These are phyloP conservation scores for Hippophae tibetana DNA, from an alignment of 306 rosid genomes.

Conservation along the genomic window DNA sequence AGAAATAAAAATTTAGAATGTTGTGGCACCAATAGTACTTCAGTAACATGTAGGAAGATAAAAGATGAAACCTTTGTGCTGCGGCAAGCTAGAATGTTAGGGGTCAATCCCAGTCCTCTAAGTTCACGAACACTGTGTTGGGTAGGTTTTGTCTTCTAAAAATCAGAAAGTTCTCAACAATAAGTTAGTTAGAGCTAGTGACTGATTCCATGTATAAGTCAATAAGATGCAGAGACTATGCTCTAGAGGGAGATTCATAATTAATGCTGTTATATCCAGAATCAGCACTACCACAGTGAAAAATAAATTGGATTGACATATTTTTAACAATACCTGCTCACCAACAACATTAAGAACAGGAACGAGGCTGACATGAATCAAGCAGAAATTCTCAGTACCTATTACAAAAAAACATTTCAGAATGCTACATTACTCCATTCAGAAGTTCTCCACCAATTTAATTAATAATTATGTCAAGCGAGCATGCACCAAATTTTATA, in stretches of 20 bases:
- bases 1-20: conserved; percentile 16
- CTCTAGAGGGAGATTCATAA: not conserved
- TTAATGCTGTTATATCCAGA: conserved; percentile 2
- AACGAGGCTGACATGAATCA: conserved; percentile 79
- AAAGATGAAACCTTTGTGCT: conserved; percentile 57
- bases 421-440: conserved; percentile 14
- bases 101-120: conserved; percentile 75
- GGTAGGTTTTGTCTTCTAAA: conserved; percentile 87
- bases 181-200: conserved; percentile 7
- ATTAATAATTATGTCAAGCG: not conserved
- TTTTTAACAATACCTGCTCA: conserved; percentile 51
- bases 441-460: conserved; percentile 7
- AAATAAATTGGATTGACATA: not conserved
- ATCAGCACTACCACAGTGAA: conserved; percentile 11
- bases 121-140: conserved; percentile 88
- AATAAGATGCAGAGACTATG: conserved; percentile 4
- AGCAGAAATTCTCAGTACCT: conserved; percentile 77
- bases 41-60: conserved; percentile 6
- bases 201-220: conserved; percentile 5
- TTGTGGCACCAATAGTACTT: conserved; percentile 6
- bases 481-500: conserved; percentile 3
- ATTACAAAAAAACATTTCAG: conserved; percentile 10
- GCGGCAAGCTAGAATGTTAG: conserved; percentile 79
- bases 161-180: conserved; percentile 10
- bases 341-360: conserved; percentile 79